A percentile compares a stretch with the other conserved stretches of the same genome.
phyloP scores from a whole-genome alignment of 768 basidiomycete genomes.

The Pholiota conissans region DNA sequence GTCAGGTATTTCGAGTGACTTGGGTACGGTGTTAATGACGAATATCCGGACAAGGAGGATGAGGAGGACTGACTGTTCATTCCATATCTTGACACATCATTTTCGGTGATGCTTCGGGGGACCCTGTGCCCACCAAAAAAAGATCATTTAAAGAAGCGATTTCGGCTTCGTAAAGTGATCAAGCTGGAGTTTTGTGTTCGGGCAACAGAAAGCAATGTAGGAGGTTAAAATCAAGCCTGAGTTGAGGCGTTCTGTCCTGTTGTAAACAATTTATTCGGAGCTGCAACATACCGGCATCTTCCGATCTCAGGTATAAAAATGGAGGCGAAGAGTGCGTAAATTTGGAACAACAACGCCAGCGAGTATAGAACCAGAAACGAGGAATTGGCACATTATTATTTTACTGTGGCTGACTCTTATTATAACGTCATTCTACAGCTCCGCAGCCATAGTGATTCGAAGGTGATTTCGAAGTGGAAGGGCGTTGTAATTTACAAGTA shows the following conservation, averaged over 20 bases:
- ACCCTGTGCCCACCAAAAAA: neutral
- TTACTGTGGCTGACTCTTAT: neutral
- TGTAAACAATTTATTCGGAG: too few relatives aligned
- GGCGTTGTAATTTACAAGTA: too few relatives aligned
- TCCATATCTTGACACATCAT: conserved; percentile 1
- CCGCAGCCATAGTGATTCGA: neutral
- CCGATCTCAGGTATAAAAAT: neutral
- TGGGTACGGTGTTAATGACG: neutral
- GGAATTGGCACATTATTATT: neutral
- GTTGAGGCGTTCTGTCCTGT: too few relatives aligned
- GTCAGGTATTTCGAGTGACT: neutral
- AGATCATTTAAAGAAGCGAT: neutral
- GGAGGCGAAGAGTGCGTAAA: too few relatives aligned
- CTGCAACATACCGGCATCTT: neutral
- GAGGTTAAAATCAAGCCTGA: too few relatives aligned
- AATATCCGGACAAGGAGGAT: neutral
- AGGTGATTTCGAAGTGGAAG: neutral
- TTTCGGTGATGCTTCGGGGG: conserved; percentile 8
- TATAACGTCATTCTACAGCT: neutral
- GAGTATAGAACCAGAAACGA: neutral
- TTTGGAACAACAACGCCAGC: neutral
- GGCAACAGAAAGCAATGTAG: too few relatives aligned
- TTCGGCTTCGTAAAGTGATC: neutral
- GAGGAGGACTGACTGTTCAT: neutral
- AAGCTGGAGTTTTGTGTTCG: neutral